Percentiles rank a stretch among this genome's conserved stretches.
Conservation (phyloP, 345 rosid species). For the Fremontodendron californicum region DNA sequence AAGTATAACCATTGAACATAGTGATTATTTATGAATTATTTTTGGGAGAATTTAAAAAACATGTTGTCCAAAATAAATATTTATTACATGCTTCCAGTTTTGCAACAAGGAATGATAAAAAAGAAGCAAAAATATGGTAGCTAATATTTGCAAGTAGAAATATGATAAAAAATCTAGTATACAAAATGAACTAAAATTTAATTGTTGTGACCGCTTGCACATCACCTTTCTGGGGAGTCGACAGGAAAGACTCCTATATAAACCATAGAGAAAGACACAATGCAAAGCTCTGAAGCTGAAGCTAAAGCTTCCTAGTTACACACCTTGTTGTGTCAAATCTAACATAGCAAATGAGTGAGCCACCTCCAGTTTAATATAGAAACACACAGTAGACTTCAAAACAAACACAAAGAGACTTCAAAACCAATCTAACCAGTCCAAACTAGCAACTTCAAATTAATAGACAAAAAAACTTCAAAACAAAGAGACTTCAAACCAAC, state of each 20-base stretch:
- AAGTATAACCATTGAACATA: no score
- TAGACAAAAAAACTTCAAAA: no score
- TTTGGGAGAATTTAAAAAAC: no score
- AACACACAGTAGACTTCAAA: no score
- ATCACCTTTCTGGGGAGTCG: background rate
- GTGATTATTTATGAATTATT: no score
- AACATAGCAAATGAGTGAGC: background rate
- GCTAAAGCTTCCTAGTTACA: background rate
- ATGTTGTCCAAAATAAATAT: no score
- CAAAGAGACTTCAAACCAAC: no score
- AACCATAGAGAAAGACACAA: background rate
- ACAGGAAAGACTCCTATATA: no score
- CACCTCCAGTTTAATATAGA: background rate
- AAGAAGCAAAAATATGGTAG: background rate
- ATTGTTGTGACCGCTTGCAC: background rate
- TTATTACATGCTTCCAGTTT: no score
- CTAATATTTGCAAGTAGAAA: background rate
- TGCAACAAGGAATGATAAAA: background rate
- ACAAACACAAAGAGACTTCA: no score
- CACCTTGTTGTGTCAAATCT: background rate
- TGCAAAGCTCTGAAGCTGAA: background rate
- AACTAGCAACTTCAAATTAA: no score
- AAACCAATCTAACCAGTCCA: no score
- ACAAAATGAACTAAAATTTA: background rate
- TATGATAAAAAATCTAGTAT: background rate